Conservation (phyloP, 768 basidiomycete species). For the Cubamyces lactineus region DNA sequence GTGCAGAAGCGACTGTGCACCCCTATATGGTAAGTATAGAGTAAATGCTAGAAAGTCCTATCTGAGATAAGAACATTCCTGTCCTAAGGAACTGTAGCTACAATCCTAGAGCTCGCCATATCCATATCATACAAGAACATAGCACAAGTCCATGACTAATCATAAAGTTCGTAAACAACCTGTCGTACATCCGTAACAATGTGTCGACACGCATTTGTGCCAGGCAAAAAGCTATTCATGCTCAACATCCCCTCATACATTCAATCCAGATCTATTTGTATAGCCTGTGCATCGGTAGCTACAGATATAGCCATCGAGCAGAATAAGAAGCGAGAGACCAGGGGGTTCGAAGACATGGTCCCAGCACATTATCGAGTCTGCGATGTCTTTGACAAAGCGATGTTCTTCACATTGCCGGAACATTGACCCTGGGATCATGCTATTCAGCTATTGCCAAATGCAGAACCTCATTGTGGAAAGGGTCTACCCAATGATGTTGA, state of each 20-base stretch:
- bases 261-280: background rate
- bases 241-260: background rate
- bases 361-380: conserved; percentile 13
- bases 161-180: no score
- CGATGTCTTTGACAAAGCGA: conserved; percentile 6
- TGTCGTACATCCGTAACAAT: no score
- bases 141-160: no score
- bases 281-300: conserved; percentile 1
- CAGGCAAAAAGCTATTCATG: conserved; percentile 6
- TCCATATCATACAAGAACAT: no score
- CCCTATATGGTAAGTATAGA: no score
- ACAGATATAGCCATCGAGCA: conserved; percentile 20
- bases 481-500: conserved; percentile 23
- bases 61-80: no score
- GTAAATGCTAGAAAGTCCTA: no score
- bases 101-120: no score
- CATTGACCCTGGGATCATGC: conserved; percentile 24
- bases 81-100: no score
- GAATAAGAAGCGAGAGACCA: background rate
- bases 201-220: conserved; percentile 5
- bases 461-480: conserved; percentile 16
- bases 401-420: conserved; percentile 16
- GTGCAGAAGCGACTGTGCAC: no score
- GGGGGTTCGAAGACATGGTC: conserved; percentile 18
- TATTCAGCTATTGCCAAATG: conserved; percentile 22